Conservation (phyloP, 306 rosid species). For the Sicyos edulis region DNA sequence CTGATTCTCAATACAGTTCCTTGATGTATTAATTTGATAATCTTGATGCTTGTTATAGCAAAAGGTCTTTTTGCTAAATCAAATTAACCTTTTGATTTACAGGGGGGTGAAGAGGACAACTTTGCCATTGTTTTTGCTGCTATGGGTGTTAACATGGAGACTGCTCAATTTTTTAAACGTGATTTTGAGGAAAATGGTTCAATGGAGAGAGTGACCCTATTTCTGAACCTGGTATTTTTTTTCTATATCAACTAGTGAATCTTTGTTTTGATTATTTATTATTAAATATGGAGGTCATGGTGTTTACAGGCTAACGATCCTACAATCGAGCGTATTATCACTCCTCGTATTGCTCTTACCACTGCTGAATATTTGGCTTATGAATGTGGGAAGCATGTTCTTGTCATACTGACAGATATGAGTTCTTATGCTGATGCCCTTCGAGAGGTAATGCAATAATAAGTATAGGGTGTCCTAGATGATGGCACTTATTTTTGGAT, state of each 20-base stretch:
- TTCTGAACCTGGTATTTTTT: slow-evolving; percentile 77
- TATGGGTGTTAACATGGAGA: slow-evolving; percentile 99
- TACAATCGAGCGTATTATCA: slow-evolving; percentile 95
- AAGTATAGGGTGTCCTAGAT: background rate
- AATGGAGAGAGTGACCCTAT: slow-evolving; percentile 99
- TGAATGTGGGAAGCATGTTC: slow-evolving; percentile 99
- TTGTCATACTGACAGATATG: slow-evolving; percentile 97
- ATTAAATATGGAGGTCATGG: slow-evolving; percentile 6
- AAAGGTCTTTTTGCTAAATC: no score
- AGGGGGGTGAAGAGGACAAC: slow-evolving; percentile 81
- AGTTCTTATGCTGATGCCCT: slow-evolving; percentile 99
- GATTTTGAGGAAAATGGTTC: slow-evolving; percentile 99
- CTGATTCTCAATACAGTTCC: slow-evolving; percentile 1
- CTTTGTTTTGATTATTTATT: slow-evolving; percentile 7
- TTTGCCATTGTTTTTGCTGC: slow-evolving; percentile 99
- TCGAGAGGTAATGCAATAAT: slow-evolving; percentile 71
- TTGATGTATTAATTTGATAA: background rate
- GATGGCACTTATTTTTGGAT: background rate
- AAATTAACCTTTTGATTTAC: slow-evolving; percentile 26
- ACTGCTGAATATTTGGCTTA: slow-evolving; percentile 99
- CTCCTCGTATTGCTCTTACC: slow-evolving; percentile 99
- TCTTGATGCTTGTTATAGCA: slow-evolving; percentile 1
- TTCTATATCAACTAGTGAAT: background rate
- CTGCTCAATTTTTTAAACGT: slow-evolving; percentile 97
- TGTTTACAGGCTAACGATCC: slow-evolving; percentile 92